phyloP scores from a whole-genome alignment of 495 filamentous ascomycete genomes.

The Recurvomyces mirabilis region DNA sequence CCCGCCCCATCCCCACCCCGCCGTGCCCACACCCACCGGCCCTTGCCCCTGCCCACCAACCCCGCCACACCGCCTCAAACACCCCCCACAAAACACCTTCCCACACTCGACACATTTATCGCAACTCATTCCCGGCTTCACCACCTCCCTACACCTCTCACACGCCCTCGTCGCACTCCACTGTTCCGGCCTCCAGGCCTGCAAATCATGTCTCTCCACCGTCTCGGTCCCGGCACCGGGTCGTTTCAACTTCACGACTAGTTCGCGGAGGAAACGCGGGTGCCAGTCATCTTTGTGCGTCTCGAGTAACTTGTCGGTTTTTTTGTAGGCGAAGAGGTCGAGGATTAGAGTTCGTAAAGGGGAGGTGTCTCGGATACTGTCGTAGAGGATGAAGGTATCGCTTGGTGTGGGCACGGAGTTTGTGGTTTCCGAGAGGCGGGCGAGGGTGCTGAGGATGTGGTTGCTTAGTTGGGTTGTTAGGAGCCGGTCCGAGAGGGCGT shows the following conservation, averaged over 20 bases:
- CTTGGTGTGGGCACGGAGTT: conserved; percentile 38
- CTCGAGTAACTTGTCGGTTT: conserved; percentile 36
- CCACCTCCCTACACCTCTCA: conserved; percentile 25
- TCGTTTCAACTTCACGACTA: conserved; percentile 29
- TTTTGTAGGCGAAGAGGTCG: conserved; percentile 41
- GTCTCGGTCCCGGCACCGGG: conserved; percentile 24
- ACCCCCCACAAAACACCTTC: conserved; percentile 26
- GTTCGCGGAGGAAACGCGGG: conserved; percentile 30
- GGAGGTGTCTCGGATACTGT: conserved; percentile 19
- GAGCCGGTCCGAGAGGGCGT: conserved; percentile 36
- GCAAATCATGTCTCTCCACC: conserved; percentile 24
- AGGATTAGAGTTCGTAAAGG: conserved; percentile 32
- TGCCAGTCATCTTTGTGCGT: conserved; percentile 35
- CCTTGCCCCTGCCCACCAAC: conserved; percentile 16
- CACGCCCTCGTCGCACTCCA: conserved; percentile 23
- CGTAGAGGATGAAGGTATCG: conserved; percentile 37
- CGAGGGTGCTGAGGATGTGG: conserved; percentile 30
- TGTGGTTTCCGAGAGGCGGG: conserved; percentile 31
- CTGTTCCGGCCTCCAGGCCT: conserved; percentile 19
- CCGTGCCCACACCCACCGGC: too few species aligned
- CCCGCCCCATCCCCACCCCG: too few species aligned
- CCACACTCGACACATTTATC: conserved; percentile 25
- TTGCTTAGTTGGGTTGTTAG: conserved; percentile 33
- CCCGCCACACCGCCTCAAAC: conserved; percentile 19
- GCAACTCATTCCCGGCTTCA: conserved; percentile 20